A percentile compares a stretch with the other conserved stretches of the same genome.
Conservation (phyloP, 106 monocot genomes). For the Dendrobium nobile region DNA sequence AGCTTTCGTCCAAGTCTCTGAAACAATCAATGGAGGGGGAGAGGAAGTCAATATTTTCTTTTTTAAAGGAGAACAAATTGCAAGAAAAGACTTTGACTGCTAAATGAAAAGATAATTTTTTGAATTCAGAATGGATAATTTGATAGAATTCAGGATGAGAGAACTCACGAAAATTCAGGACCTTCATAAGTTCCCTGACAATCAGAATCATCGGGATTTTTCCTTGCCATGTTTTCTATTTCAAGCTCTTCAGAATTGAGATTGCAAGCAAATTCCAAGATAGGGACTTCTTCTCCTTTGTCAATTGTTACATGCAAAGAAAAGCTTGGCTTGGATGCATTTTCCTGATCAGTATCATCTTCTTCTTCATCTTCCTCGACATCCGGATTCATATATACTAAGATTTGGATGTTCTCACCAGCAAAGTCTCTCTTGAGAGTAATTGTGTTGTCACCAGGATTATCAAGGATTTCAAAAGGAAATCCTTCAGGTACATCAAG, state of each 20-base stretch:
- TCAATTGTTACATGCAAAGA: conserved; percentile 57
- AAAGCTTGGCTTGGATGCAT: conserved; percentile 27
- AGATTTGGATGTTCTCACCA: conserved; percentile 62
- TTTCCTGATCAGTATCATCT: conserved; percentile 21
- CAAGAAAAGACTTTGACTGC: neutral
- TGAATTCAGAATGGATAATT: neutral
- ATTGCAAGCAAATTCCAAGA: conserved; percentile 66
- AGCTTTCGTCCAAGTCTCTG: conserved; percentile 68
- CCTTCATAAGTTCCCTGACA: conserved; percentile 54
- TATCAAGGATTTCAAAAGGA: conserved; percentile 79
- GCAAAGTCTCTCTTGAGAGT: conserved; percentile 46
- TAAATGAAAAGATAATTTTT: neutral
- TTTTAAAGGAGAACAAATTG: neutral
- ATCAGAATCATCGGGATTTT: conserved; percentile 30
- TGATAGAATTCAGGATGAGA: neutral
- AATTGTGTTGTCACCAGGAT: conserved; percentile 68
- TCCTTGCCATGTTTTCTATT: conserved; percentile 58
- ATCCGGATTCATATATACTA: conserved; percentile 41
- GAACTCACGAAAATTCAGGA: conserved; percentile 59
- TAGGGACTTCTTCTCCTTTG: conserved; percentile 43
- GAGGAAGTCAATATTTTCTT: neutral
- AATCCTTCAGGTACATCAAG: conserved; percentile 44
- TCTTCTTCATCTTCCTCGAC: conserved; percentile 18
- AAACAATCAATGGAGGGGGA: neutral
- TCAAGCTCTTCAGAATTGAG: conserved; percentile 39